Evolutionary conservation across 441 rosid genomes (phyloP), one percentile per base, ranked within the genome.

Genomic region (Eruca vesicaria): DNA sequence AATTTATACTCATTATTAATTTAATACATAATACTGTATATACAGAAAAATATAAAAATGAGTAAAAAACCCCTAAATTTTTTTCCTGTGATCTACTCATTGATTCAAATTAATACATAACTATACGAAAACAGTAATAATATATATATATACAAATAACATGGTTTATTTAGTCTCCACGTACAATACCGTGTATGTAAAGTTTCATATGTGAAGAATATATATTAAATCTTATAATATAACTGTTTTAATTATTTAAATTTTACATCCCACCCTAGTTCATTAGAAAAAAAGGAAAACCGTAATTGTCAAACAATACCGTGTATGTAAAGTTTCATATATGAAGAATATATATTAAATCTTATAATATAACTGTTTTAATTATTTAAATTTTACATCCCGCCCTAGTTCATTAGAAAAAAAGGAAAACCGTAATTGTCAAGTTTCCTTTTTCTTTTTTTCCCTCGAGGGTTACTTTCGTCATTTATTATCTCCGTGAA

Each of bases 371-470:
- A 36, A 36, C 45, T 38, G n/a, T 11, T 38, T 38, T 38, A 38
- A 38, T 12, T 38, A 38, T 38, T 38, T 38, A 11, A 38, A 38
- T 10, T 38, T 38, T 38, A 38, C 45, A 11, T 38, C 45, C 45
- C 45, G 45, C 14, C 43, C 43, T n/a, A n/a, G n/a, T n/a, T n/a
- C n/a, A 23, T 16, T 20, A n/a, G 11, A 68, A 35, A 19, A 56
- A 21, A 4, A n/a, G 7, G 73, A 62, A 72, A 78, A 72, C 74
- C 78, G 66, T 73, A 78, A 68, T 78, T 16, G 31, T 71, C 43
- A 26, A 29, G 5, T 61, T 32, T n/a, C n/a, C 10, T 59, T 32
- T 59, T n/a, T n/a, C n/a, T n/a, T n/a, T n/a, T n/a, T n/a, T 3
- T 61, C 28, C 9, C 31, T 8, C 12, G 20, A 65, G 20, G 77